Conservation (phyloP, 2,329 filamentous ascomycete genomes). For the Phyllosticta citrichinensis region DNA sequence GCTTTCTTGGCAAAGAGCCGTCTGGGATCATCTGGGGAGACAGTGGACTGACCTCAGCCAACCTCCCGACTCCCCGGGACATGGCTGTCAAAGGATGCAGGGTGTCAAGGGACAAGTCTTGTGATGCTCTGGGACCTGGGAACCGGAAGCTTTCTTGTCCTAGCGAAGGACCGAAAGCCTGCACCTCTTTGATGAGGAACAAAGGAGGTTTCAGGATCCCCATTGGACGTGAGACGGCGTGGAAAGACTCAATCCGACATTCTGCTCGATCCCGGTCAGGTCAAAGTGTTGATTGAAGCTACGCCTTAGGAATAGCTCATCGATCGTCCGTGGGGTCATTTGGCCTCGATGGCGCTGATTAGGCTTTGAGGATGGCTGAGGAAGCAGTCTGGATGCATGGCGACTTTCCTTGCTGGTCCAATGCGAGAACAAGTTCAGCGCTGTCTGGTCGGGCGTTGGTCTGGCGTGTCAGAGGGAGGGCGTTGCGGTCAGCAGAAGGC, state of each 20-base stretch:
- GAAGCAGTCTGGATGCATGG: not conserved
- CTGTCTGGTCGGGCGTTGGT: not conserved
- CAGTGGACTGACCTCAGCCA: not conserved
- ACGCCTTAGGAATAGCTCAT: not conserved
- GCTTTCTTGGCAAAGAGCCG: not conserved
- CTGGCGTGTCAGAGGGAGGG: not conserved
- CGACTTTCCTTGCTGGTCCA: not conserved
- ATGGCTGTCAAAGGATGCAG: not conserved
- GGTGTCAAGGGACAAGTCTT: not conserved
- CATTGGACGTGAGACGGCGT: not conserved
- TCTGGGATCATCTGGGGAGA: not conserved
- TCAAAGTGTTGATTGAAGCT: not conserved
- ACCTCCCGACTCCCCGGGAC: not conserved
- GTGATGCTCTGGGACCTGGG: not conserved
- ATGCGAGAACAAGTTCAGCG: not conserved
- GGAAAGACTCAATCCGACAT: not conserved
- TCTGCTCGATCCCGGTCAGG: not conserved
- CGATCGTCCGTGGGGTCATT: not conserved
- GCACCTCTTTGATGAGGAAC: not conserved
- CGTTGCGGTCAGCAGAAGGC: not conserved
- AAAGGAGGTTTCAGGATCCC: not conserved
- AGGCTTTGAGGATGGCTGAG: not conserved
- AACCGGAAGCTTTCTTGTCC: not conserved
- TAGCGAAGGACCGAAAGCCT: not conserved
- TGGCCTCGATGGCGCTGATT: not conserved